Conservation (phyloP, 768 basidiomycete genomes). For the Asterophora lycoperdoides region DNA sequence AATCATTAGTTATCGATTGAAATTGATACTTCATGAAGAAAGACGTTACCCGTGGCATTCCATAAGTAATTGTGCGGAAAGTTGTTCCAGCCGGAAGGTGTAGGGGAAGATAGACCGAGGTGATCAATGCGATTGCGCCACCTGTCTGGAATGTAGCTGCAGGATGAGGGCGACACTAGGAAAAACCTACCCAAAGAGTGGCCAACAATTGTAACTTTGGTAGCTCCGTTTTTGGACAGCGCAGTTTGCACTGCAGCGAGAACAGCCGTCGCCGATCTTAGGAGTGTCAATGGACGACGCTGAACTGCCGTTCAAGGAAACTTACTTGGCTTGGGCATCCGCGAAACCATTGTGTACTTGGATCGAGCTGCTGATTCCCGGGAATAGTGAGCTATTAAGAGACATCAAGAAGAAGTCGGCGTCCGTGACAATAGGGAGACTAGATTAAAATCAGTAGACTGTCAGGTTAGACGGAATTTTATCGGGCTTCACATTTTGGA, state of each 20-base stretch:
- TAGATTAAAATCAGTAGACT: not conserved
- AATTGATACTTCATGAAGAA: constrained; percentile 15
- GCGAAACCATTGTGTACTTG: constrained; percentile 24
- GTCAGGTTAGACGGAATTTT: not conserved
- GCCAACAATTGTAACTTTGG: constrained; percentile 27
- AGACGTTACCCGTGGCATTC: constrained; percentile 16
- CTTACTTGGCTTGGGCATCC: constrained; percentile 14
- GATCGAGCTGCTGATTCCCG: constrained; percentile 20
- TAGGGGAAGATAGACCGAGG: constrained; percentile 36
- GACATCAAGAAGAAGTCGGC: constrained; percentile 11
- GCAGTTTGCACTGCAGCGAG: constrained; percentile 26
- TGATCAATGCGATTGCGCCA: constrained; percentile 36
- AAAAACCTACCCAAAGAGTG: constrained; percentile 32
- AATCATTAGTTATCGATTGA: constrained; percentile 17
- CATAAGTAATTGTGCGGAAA: constrained; percentile 17
- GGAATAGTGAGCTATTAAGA: constrained; percentile 21
- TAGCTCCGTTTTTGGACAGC: constrained; percentile 16
- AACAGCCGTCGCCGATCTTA: constrained; percentile 23
- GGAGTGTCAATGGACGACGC: too few relatives aligned
- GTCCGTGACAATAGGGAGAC: constrained; percentile 15
- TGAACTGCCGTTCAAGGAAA: not conserved
- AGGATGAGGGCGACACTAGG: too few relatives aligned
- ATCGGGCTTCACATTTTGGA: constrained; percentile 21
- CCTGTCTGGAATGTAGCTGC: constrained; percentile 19
- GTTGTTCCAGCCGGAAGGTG: constrained; percentile 27